These are phyloP conservation scores for Zygosaccharomyces pseudobailii DNA, from an alignment of 1,139 yeast species.

Conservation along the genomic window DNA sequence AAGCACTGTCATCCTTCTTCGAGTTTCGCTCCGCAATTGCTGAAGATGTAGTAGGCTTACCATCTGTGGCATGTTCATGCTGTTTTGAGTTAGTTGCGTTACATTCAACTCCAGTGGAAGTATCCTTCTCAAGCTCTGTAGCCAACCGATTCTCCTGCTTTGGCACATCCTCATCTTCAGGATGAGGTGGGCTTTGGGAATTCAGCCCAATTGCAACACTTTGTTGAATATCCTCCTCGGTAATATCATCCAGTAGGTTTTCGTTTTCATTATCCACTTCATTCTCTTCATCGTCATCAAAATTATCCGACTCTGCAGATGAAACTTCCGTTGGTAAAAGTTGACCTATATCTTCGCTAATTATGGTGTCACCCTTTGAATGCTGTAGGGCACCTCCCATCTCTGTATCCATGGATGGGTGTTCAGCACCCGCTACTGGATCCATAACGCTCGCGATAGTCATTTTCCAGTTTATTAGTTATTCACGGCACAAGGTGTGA, in stretches of 20 bases:
- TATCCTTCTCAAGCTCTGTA: neutral
- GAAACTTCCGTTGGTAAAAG: constrained; percentile 21
- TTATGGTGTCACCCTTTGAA: constrained; percentile 16
- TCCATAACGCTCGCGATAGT: constrained; percentile 2
- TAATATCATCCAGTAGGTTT: constrained; percentile 11
- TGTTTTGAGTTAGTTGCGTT: neutral
- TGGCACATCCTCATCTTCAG: constrained; percentile 6
- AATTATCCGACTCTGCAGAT: constrained; percentile 18
- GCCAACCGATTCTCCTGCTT: neutral
- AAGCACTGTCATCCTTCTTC: constrained; percentile 2
- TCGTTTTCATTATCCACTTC: constrained; percentile 11
- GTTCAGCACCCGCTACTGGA: constrained; percentile 1
- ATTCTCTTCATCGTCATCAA: constrained; percentile 11
- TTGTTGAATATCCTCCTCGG: constrained; percentile 15
- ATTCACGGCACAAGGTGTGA: no score
- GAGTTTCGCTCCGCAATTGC: constrained; percentile 2
- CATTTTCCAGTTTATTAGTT: neutral
- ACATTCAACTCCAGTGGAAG: constrained; percentile 1
- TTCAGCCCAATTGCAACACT: constrained; percentile 6
- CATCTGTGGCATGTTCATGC: neutral
- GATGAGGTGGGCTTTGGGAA: neutral
- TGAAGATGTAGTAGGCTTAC: constrained; percentile 4
- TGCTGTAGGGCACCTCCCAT: constrained; percentile 2
- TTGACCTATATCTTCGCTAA: constrained; percentile 20
- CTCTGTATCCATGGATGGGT: neutral